Base-by-base conservation (phyloP, 352 stramenopile genomes). In the Globisporangium abappressorium region DNA sequence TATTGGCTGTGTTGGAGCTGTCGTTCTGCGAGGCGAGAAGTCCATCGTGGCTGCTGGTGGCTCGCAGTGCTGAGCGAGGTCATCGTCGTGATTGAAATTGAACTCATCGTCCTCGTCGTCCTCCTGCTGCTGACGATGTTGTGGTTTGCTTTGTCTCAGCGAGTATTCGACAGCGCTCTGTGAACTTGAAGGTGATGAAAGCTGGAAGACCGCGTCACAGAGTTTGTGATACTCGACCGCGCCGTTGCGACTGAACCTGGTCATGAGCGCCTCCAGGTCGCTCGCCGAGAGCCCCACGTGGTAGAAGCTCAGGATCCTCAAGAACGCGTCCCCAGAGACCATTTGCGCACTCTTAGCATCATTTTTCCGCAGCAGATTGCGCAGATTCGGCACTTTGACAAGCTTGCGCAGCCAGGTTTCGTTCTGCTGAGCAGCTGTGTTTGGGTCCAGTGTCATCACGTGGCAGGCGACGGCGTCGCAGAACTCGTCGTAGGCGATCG, bases 401-500 rank as follows among this genome's bases (percentile, higher is more conserved):
- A 84, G 6, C 56, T 82, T 84, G 15, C 18, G 57, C 24, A 70
- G 57, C 47, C 79, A 60, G 28, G 7, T 34, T 24, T 43, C 57
- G 63, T 47, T 41, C 61, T n/a, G 28, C 9, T 43, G 51, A 33
- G 55, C 6, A 5, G 56, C 15, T 41, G 66, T 49, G 5, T 49
- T 47, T 63, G 38, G 36, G 5, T 58, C 15, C 14, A 67, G 38
- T 9, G 30, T 46, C 46, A 34, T 24, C 36, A 56, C 14, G 9
- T 34, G 38, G 12, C 57, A 18, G 0, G 70, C 62, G 0, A 94
- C 56, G 2, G 73, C 72, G 65, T 94, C 82, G 41, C 82, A 94
- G 33, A 90, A 89, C 1, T 89, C 78, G 28, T 88, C 78, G 54
- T 89, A 91, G 3, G 60, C 26, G 43, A 91, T 80, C 14, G 2